Evolutionary conservation across 139 green algal species (phyloP), one percentile per base, ranked within the genome.

Genomic region (Chlorokybus atmophyticus): DNA sequence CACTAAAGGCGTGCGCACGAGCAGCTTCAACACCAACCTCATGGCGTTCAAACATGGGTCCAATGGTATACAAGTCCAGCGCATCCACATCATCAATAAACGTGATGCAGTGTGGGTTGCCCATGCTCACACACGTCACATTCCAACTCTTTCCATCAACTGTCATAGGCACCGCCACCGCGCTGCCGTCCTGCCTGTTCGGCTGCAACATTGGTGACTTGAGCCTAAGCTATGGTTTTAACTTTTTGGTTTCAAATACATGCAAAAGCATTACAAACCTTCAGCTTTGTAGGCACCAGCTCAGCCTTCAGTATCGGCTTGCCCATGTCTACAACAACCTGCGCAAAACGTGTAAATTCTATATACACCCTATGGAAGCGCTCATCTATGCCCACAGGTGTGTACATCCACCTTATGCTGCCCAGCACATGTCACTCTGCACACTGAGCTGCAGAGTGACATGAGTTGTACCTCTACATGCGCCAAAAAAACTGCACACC

Each of bases 251-350:
- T 7, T 77, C 56, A 5, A 68, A 55, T n/a, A n/a, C n/a, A n/a
- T n/a, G n/a, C n/a, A n/a, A n/a, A n/a, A n/a, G n/a, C n/a, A n/a
- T n/a, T n/a, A n/a, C n/a, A n/a, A n/a, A n/a, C n/a, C n/a, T n/a
- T n/a, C 27, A 96, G 63, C 2, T 78, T 94, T 32, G 85, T 93
- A 29, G 90, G 90, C 29, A 97, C 77, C 27, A 79, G 54, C 0
- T 71, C 39, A 0, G 64, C 75, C 5, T 81, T 58, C 1, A 98
- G 72, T 32, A 88, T 92, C 19, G 90, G 90, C 60, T 80, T 54
- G 0, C 90, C 90, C 90, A 98, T 97, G 71, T 98, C 91, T 29
- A 98, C 91, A 27, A 78, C 76, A 23, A 97, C 90, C 50, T 94
- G 60, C 52, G 7, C 17, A 44, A 14, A 44, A 23, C 38, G 17